Conservation (phyloP, 306 rosid genomes). For the Trichosanthes truncata region DNA sequence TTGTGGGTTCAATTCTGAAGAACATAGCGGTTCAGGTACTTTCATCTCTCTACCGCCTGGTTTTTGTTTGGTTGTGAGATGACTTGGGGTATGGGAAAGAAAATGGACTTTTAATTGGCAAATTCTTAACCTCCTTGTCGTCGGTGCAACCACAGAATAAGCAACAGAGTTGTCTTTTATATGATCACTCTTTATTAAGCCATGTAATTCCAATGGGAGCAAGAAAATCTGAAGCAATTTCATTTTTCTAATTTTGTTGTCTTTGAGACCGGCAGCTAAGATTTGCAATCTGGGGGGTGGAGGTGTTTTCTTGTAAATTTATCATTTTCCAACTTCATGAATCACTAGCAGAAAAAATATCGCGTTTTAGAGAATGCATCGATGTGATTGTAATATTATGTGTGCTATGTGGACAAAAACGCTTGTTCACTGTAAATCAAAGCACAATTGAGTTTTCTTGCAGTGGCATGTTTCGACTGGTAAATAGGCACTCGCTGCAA, state of each 20-base stretch:
- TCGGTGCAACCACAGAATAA: not conserved
- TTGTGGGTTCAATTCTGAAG: not conserved
- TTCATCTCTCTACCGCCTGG: not conserved
- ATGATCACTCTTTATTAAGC: not conserved
- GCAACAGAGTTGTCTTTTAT: not conserved
- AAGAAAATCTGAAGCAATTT: not conserved
- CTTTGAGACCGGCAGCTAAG: not conserved
- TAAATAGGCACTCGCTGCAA: not conserved
- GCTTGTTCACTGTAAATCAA: not conserved
- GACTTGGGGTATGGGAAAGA: not conserved
- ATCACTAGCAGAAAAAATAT: not conserved
- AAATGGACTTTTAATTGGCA: not conserved
- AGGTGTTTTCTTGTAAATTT: not conserved
- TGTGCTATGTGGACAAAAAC: not conserved
- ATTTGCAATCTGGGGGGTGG: not conserved
- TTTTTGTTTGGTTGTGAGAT: slow-evolving; percentile 1
- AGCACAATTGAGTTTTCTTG: not conserved
- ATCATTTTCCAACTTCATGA: not conserved
- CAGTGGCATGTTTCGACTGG: not conserved
- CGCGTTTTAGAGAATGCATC: not conserved
- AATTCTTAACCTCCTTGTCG: not conserved
- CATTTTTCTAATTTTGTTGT: not conserved
- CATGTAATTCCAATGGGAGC: not conserved
- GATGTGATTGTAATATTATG: not conserved
- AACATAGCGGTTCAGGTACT: slow-evolving; percentile 1